Evolutionary conservation across 495 filamentous ascomycete genomes (phyloP).

Genomic region (Lophiotrema nucula): DNA sequence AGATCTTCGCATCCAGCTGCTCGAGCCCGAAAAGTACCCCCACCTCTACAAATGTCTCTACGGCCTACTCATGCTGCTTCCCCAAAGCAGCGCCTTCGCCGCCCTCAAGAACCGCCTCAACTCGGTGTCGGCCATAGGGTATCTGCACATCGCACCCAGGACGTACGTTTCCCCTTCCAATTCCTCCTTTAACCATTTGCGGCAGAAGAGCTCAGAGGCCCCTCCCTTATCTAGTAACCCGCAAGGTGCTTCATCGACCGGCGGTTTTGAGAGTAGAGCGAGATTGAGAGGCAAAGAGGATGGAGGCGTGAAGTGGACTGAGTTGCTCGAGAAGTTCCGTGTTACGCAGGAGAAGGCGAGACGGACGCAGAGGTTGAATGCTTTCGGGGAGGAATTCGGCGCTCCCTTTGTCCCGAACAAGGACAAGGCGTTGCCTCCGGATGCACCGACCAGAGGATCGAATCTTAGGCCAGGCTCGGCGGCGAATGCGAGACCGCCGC

Average conservation of each 20-base stretch:
- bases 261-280: constrained; percentile 70
- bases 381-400: constrained; percentile 26
- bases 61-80: constrained; percentile 94
- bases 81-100: constrained; percentile 94
- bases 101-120: constrained; percentile 96
- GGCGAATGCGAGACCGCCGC: constrained; percentile 1
- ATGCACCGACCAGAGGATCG: constrained; percentile 22
- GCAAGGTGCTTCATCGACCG: constrained; percentile 32
- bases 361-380: constrained; percentile 46
- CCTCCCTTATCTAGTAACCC: constrained; percentile 22
- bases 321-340: constrained; percentile 95
- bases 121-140: constrained; percentile 94
- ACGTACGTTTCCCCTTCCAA: constrained; percentile 59
- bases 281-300: constrained; percentile 83
- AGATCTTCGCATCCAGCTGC: constrained; percentile 93
- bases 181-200: constrained; percentile 40
- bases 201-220: constrained; percentile 37
- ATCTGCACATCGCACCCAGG: constrained; percentile 80
- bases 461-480: constrained; percentile 5
- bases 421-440: constrained; percentile 21
- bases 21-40: constrained; percentile 96
- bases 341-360: constrained; percentile 79
- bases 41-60: constrained; percentile 98
- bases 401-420: constrained; percentile 26
- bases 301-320: constrained; percentile 80